Evolutionary conservation across 2,329 filamentous ascomycete genomes (phyloP).

Genomic region (Diaporthe destruens): DNA sequence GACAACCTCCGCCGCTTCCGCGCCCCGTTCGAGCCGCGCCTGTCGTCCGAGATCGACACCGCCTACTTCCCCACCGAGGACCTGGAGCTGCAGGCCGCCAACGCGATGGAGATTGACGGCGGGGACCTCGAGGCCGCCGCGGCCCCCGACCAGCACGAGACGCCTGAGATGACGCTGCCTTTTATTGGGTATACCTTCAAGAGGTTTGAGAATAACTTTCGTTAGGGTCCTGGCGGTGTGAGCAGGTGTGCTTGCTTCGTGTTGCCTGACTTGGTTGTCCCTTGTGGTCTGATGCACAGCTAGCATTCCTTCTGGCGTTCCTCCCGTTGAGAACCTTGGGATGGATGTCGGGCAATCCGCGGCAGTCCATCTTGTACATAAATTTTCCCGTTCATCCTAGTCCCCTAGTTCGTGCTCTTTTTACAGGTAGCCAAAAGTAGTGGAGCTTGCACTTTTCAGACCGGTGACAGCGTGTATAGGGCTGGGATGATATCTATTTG

Average conservation of each 20-base stretch:
- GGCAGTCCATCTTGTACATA: background rate
- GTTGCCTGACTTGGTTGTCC: background rate
- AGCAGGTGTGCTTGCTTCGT: background rate
- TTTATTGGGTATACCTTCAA: constrained; percentile 47
- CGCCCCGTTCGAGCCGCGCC: constrained; percentile 80
- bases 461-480: background rate
- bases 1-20: constrained; percentile 78
- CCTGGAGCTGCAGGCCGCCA: constrained; percentile 68
- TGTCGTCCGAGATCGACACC: constrained; percentile 80
- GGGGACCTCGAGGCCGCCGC: constrained; percentile 20
- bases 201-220: constrained; percentile 44
- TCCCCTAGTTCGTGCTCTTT: background rate
- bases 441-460: background rate
- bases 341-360: background rate
- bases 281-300: background rate
- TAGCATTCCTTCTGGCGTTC: background rate
- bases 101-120: constrained; percentile 36
- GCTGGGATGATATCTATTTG: background rate
- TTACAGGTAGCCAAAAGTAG: background rate
- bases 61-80: constrained; percentile 85
- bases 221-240: background rate
- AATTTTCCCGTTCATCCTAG: background rate
- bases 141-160: constrained; percentile 37
- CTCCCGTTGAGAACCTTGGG: background rate
- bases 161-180: constrained; percentile 45